These are phyloP conservation scores for Moesziomyces antarcticus DNA, from an alignment of 1,284 basidiomycete species.

Conservation along the genomic window DNA sequence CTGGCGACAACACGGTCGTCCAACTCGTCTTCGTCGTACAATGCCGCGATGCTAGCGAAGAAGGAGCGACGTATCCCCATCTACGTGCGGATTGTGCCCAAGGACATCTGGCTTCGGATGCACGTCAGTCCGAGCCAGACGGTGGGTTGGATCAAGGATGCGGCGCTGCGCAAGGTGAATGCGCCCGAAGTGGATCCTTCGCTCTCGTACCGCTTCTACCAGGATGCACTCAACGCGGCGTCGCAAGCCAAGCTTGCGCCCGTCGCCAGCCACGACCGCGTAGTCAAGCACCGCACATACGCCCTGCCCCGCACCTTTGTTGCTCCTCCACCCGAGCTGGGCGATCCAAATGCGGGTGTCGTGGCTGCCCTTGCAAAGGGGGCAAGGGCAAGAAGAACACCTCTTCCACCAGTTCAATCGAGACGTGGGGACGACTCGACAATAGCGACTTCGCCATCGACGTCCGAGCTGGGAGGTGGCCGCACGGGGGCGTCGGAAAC, in stretches of 20 bases:
- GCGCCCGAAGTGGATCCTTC: conserved; percentile 46
- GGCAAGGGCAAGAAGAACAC: conserved; percentile 13
- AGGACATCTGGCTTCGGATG: conserved; percentile 55
- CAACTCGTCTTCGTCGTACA: conserved; percentile 21
- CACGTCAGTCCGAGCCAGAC: conserved; percentile 44
- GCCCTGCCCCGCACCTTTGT: conserved; percentile 39
- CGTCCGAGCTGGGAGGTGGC: conserved; percentile 10
- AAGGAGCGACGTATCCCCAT: conserved; percentile 26
- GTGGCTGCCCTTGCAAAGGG: conserved; percentile 5
- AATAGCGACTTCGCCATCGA: neutral
- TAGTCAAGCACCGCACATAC: conserved; percentile 29
- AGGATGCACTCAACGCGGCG: conserved; percentile 40
- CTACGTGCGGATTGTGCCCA: conserved; percentile 57
- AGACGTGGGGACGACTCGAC: too few relatives aligned
- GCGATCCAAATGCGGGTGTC: conserved; percentile 5
- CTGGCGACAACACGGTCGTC: conserved; percentile 19
- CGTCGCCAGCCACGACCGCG: conserved; percentile 23
- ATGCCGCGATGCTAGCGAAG: too few relatives aligned
- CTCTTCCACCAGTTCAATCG: neutral
- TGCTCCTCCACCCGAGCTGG: conserved; percentile 18
- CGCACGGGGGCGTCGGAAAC: neutral
- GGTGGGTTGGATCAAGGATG: conserved; percentile 52
- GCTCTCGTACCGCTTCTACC: conserved; percentile 39
- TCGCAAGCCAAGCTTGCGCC: conserved; percentile 30
- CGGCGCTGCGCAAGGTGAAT: conserved; percentile 26